Base-by-base conservation (phyloP, 371 early-diverging fungal genomes). In the Mucor racemosus region DNA sequence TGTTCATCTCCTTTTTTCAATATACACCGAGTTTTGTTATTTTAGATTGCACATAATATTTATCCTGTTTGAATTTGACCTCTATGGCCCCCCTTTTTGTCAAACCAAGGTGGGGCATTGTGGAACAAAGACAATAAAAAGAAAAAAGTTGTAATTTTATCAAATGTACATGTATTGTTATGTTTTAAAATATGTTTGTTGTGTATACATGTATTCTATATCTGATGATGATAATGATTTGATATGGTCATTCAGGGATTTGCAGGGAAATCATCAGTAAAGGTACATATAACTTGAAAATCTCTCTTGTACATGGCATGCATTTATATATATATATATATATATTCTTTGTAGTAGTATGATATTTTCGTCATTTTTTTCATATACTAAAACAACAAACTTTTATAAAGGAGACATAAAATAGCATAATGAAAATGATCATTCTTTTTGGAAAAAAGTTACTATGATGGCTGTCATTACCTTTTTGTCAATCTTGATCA, bases 21-120 rank as follows among this genome's bases (percentile, higher is more conserved):
- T 17, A 44, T 44, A 17, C 44, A 44, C 44, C 44, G 44, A 44
- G 44, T 44, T 44, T 44, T 44, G n/a, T 44, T 44, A 44, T 44
- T 44, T 44, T 44, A 44, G n/a, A 44, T 17, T 44, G 44, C n/a
- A 7, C 17, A 4, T 38, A 44, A 6, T 6, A 44, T 5, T 7
- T n/a, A 44, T 44, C 44, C 44, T 44, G 44, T 44, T 44, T 44
- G 17, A 17, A 44, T 17, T 17, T 44, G 26, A 3, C 26, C 26
- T 26, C 26, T 26, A 26, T 26, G 3, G 1, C 26, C 3, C 26
- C 17, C 44, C 44, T n/a, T 44, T 17, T 44, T 44, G 44, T 44
- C 44, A 44, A 44, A 15, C 15, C n/a, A 41, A 6, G n/a, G n/a
- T 6, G 44, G 17, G 17, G 17, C n/a, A n/a, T 17, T 44, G 44